A percentile compares a stretch with the other conserved stretches of the same genome.
phyloP scores from a whole-genome alignment of 1,139 yeast genomes.

The Kurtzmaniella natalensis region DNA sequence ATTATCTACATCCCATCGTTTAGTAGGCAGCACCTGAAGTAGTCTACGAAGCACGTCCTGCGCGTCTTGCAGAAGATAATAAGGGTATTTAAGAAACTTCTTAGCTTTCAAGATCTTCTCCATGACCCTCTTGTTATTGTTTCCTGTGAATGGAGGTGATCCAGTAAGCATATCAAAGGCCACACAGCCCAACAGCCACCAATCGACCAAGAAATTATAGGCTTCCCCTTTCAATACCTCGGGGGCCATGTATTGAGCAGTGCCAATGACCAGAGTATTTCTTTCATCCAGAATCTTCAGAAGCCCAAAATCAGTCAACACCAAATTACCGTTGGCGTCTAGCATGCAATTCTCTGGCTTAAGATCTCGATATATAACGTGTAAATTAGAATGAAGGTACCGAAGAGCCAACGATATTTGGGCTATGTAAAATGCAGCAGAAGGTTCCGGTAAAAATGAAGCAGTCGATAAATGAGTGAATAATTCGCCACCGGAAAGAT shows the following conservation, averaged over 20 bases:
- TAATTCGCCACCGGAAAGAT: slow-evolving; percentile 90
- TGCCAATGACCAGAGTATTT: slow-evolving; percentile 77
- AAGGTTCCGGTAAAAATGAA: slow-evolving; percentile 57
- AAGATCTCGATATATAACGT: slow-evolving; percentile 86
- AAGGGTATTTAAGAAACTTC: slow-evolving; percentile 73
- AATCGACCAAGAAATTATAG: slow-evolving; percentile 86
- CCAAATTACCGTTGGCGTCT: slow-evolving; percentile 73
- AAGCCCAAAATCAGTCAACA: slow-evolving; percentile 87
- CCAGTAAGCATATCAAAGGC: slow-evolving; percentile 86
- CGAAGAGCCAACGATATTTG: slow-evolving; percentile 80
- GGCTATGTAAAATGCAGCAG: slow-evolving; percentile 79
- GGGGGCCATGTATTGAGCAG: slow-evolving; percentile 97
- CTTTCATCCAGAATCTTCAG: slow-evolving; percentile 61
- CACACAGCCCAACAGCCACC: slow-evolving; percentile 97
- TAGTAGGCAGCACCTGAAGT: slow-evolving; percentile 68
- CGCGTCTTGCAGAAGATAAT: slow-evolving; percentile 77
- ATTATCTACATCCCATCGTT: slow-evolving; percentile 65
- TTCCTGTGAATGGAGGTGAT: slow-evolving; percentile 91
- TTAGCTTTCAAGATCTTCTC: slow-evolving; percentile 68
- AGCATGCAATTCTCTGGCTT: slow-evolving; percentile 92
- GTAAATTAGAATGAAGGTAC: slow-evolving; percentile 68
- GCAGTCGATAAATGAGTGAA: slow-evolving; percentile 70
- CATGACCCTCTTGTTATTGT: slow-evolving; percentile 73
- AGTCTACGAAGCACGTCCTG: slow-evolving; percentile 74
- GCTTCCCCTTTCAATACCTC: slow-evolving; percentile 81